Conservation (phyloP, 1,139 yeast genomes). For the Geotrichum restrictum region DNA sequence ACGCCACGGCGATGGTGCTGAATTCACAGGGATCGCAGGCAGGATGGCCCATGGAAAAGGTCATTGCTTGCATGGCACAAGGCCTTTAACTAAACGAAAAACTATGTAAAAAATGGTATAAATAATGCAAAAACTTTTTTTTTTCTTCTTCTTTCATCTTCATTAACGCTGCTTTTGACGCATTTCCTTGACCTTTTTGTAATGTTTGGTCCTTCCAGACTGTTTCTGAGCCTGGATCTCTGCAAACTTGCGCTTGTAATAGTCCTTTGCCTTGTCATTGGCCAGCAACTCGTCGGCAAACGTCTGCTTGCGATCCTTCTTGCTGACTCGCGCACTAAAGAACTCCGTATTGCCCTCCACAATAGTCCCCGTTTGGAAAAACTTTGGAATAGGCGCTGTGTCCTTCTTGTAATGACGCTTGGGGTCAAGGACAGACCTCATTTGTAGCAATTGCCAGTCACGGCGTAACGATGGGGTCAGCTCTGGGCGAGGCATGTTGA, state of each 20-base stretch:
- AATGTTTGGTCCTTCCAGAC: constrained; percentile 72
- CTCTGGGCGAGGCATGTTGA: constrained; percentile 75
- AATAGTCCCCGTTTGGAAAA: constrained; percentile 84
- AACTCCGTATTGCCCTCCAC: constrained; percentile 78
- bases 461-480: constrained; percentile 69
- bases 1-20: neutral
- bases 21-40: constrained; percentile 2
- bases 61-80: constrained; percentile 30
- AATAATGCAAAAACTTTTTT: constrained; percentile 25
- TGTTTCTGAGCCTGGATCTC: constrained; percentile 72
- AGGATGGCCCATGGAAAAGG: constrained; percentile 34
- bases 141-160: neutral
- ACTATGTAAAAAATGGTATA: constrained; percentile 12
- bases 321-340: constrained; percentile 63
- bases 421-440: constrained; percentile 90
- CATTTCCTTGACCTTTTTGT: constrained; percentile 60
- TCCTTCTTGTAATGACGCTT: constrained; percentile 92
- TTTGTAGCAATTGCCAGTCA: constrained; percentile 72
- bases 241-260: constrained; percentile 77
- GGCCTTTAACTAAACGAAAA: constrained; percentile 22
- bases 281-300: constrained; percentile 78
- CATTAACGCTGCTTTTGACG: constrained; percentile 46
- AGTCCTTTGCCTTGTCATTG: constrained; percentile 64
- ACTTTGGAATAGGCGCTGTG: constrained; percentile 74
- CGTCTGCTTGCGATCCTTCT: constrained; percentile 69